Percentiles rank a stretch among this genome's conserved stretches.
Evolutionary conservation across 352 stramenopile genomes (phyloP).

Genomic region (Globisporangium carolinianum): DNA sequence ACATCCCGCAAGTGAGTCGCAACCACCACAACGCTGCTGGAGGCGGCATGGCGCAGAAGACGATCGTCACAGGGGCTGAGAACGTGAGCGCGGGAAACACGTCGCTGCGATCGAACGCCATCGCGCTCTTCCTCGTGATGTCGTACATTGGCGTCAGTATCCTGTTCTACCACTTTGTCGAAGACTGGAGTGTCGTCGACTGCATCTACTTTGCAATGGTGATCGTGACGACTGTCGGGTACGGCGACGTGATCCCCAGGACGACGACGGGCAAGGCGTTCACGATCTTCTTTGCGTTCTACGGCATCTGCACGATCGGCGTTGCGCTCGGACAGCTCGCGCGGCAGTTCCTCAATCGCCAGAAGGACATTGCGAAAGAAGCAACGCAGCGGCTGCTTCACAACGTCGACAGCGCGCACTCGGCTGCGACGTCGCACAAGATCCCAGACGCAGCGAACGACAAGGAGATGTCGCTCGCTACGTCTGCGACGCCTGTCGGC

Average conservation of each 20-base stretch:
- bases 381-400: slow-evolving; percentile 40
- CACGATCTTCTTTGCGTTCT: slow-evolving; percentile 83
- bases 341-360: slow-evolving; percentile 40
- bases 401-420: slow-evolving; percentile 39
- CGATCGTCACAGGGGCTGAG: slow-evolving; percentile 21
- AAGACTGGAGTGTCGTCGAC: slow-evolving; percentile 65
- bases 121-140: slow-evolving; percentile 41
- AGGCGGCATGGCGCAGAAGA: slow-evolving; percentile 20
- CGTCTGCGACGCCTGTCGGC: slow-evolving; percentile 3
- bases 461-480: slow-evolving; percentile 17
- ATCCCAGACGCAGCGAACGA: slow-evolving; percentile 3
- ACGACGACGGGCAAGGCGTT: slow-evolving; percentile 63
- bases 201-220: slow-evolving; percentile 90
- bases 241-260: slow-evolving; percentile 69
- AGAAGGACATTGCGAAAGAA: slow-evolving; percentile 51
- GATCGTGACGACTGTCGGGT: slow-evolving; percentile 90
- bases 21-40: slow-evolving; percentile 9
- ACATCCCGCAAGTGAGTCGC: slow-evolving; percentile 18
- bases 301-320: slow-evolving; percentile 63
- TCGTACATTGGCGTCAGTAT: slow-evolving; percentile 53
- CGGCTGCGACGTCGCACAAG: slow-evolving; percentile 2
- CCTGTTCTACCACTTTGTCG: slow-evolving; percentile 49
- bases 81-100: slow-evolving; percentile 7
- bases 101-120: slow-evolving; percentile 18
- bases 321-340: slow-evolving; percentile 53